Base-by-base conservation (phyloP, 129 eudicot genomes). In the Helianthus tuberosus region DNA sequence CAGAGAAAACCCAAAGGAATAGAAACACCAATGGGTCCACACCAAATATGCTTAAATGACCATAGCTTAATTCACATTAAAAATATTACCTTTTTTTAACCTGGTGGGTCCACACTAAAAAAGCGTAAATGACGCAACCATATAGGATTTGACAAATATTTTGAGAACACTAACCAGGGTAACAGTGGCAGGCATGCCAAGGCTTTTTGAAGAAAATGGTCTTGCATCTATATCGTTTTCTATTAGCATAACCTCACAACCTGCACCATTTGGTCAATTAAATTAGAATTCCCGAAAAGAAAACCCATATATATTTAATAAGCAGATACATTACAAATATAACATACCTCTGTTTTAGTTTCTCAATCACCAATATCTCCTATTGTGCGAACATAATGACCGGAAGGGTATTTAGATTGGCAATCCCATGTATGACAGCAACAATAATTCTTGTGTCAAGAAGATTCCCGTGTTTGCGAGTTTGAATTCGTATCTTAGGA, bases 61-160 rank as follows among this genome's bases (percentile, higher is more conserved):
- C 17, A 64, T 64, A 64, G 49, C 57, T 16, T 55, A 0, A 41
- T 64, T 3, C 6, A 57, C 13, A 51, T 48, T 61, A 6, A 59
- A 66, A 20, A 1, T 11, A 1, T 0, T 8, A 25, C 2, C 29
- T 47, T 57, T n/a, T 29, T 32, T 63, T 77, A 91, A 25, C 99
- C 99, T 61, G 99, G 99, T 11, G 99, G 99, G 61, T 94, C 99
- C 72, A 94, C 99, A 80, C 99, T 94, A 80, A 90, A 90, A 68
- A 94, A 89, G 76, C 91, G 87, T 39, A 94, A 68, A 73, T 91
- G 89, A 29, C 99, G 90, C 75, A 91, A 39, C 78, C 99, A 85
- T 51, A 83, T 80, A 52, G 97, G 97, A 86, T 94, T 92, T 60
- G 85, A 85, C 63, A 94, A 38, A 77, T 94, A 93, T 76, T 84